Conservation (phyloP, 169 alveolate species). For the Cryptosporidium sp. region DNA sequence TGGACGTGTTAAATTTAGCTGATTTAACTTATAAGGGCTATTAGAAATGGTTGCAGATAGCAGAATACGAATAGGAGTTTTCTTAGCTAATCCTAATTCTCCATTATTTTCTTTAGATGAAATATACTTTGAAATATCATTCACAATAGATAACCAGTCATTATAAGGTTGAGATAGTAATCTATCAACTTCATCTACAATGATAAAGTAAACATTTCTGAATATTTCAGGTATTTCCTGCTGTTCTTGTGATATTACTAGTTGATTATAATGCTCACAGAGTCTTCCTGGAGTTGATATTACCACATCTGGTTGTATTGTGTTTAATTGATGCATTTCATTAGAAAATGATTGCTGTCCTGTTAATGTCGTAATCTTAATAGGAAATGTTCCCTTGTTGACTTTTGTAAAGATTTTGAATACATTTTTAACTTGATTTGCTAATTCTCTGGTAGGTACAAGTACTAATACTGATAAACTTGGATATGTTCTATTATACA, state of each 20-base stretch:
- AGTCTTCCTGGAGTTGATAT: slow-evolving; percentile 72
- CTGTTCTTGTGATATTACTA: neutral
- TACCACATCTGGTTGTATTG: slow-evolving; percentile 35
- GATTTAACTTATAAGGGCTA: slow-evolving; percentile 33
- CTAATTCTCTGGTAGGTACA: slow-evolving; percentile 94
- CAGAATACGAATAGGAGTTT: slow-evolving; percentile 23
- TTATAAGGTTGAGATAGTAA: slow-evolving; percentile 69
- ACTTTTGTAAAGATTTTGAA: slow-evolving; percentile 82
- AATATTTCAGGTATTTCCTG: slow-evolving; percentile 72
- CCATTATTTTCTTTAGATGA: slow-evolving; percentile 1
- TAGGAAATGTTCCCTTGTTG: slow-evolving; percentile 59
- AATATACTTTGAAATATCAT: slow-evolving; percentile 15
- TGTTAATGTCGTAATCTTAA: slow-evolving; percentile 31
- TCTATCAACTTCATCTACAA: slow-evolving; percentile 80
- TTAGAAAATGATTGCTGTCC: slow-evolving; percentile 68
- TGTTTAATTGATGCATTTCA: slow-evolving; percentile 39
- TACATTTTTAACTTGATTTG: slow-evolving; percentile 87
- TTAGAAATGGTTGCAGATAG: slow-evolving; percentile 60
- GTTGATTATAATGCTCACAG: slow-evolving; percentile 64
- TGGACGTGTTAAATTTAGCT: slow-evolving; percentile 34
- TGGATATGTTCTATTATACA: slow-evolving; percentile 68
- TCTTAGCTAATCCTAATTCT: slow-evolving; percentile 26
- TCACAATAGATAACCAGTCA: slow-evolving; percentile 51
- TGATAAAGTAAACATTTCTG: slow-evolving; percentile 70
- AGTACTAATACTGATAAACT: slow-evolving; percentile 84